A percentile compares a stretch with the other conserved stretches of the same genome.
These are phyloP conservation scores for Microbotryomycetes sp. DNA, from an alignment of 1,284 basidiomycete genomes.

Conservation along the genomic window DNA sequence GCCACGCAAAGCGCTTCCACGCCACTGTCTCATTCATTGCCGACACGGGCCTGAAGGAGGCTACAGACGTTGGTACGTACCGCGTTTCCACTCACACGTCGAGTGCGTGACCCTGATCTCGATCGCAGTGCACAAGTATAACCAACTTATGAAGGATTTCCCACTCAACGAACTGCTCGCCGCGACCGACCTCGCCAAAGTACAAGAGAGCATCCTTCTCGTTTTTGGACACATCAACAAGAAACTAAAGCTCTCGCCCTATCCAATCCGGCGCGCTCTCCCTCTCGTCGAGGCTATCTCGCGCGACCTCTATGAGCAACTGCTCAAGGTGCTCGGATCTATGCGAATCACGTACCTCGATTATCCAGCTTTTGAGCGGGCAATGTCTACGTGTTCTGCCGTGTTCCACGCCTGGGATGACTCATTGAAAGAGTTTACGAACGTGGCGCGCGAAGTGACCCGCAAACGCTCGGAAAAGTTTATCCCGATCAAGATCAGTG, in stretches of 20 bases:
- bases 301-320: conserved; percentile 89
- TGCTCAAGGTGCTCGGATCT: conserved; percentile 74
- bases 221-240: conserved; percentile 94
- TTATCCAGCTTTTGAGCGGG: conserved; percentile 84
- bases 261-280: conserved; percentile 88
- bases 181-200: conserved; percentile 90
- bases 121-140: conserved; percentile 81
- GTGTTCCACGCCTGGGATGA: conserved; percentile 97
- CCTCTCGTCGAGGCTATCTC: conserved; percentile 98
- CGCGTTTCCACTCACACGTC: neutral
- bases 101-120: neutral
- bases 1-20: conserved; percentile 93
- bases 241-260: conserved; percentile 89
- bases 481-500: conserved; percentile 90
- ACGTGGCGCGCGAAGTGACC: conserved; percentile 90
- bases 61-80: conserved; percentile 67
- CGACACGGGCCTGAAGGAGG: conserved; percentile 91
- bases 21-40: conserved; percentile 97
- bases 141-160: conserved; percentile 97
- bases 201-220: conserved; percentile 74
- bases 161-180: conserved; percentile 92
- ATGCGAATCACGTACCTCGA: conserved; percentile 88
- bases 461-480: conserved; percentile 87
- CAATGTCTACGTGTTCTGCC: conserved; percentile 64
- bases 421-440: conserved; percentile 94